Base-by-base conservation (phyloP, 345 rosid species). In the Euclidium syriacum region DNA sequence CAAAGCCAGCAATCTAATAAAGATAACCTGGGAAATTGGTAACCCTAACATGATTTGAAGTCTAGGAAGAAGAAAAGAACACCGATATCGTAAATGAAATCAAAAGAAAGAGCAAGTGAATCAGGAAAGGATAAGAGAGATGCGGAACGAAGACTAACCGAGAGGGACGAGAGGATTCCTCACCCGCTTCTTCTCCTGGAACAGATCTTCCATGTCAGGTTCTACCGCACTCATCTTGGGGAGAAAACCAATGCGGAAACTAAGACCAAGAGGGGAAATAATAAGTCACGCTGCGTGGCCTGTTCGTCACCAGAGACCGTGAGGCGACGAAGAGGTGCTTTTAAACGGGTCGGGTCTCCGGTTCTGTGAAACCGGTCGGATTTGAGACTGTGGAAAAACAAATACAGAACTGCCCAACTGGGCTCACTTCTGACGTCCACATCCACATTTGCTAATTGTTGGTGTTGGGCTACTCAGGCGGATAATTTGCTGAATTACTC, bases 121-220 rank as follows among this genome's bases (percentile, higher is more conserved):
- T n/a, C n/a, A n/a, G n/a, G n/a, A n/a, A n/a, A n/a, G 25, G 19
- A 20, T 26, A 29, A 22, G 22, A 0, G 10, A 36, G 18, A 22
- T 40, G 33, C 4, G 27, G 52, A 2, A 51, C 6, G 42, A 58
- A 20, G 38, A 62, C 52, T 30, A 78, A 83, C 95, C 95, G 26
- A 87, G 62, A 26, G 95, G 95, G 8, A 87, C 95, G 25, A 83
- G 72, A 59, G 95, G 95, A 55, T 87, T 87, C 55, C 87, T 73
- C 10, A 64, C 76, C 1, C 83, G 83, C 73, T 81, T 78, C 81
- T 83, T 87, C 78, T 81, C 83, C 60, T 68, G 78, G 6, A 68
- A 63, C 3, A 87, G 73, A 3, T 83, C 84, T 42, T 83, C 95
- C 64, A 85, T 54, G 40, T 54, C 72, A 11, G 85, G 81, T 36